Conservation (phyloP, 2,329 filamentous ascomycete species). For the Ophiostoma quercus region DNA sequence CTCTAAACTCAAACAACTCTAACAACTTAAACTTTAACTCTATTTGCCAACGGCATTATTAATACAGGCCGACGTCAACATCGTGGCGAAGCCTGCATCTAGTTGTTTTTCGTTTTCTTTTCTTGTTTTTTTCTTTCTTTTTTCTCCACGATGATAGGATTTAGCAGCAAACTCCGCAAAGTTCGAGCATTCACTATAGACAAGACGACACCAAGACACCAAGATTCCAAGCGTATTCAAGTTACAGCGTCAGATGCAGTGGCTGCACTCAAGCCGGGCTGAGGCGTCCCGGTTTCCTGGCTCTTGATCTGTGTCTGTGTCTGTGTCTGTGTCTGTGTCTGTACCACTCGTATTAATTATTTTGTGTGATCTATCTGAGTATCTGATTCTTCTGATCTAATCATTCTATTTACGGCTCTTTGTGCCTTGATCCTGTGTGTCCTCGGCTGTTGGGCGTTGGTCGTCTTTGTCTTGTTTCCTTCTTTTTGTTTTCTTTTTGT, state of each 20-base stretch:
- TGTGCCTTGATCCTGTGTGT: background rate
- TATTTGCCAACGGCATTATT: conserved; percentile 21
- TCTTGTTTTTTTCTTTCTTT: background rate
- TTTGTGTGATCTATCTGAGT: background rate
- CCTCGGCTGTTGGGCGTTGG: background rate
- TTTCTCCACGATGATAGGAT: background rate
- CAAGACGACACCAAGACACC: background rate
- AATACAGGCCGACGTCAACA: background rate
- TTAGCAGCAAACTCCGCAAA: background rate
- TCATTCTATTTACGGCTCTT: background rate
- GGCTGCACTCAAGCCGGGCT: background rate
- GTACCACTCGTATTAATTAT: background rate
- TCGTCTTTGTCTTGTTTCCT: background rate
- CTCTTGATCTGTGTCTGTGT: background rate
- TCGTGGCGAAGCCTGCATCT: conserved; percentile 7
- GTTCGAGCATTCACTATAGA: background rate
- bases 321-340: background rate
- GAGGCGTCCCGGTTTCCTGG: background rate
- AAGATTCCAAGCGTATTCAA: background rate
- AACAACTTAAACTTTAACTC: background rate
- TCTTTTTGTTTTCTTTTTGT: background rate
- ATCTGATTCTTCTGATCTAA: too few relatives aligned
- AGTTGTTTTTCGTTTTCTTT: background rate
- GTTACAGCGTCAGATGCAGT: background rate
- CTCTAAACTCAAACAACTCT: background rate